A percentile compares a stretch with the other conserved stretches of the same genome.
Conservation (phyloP, 1,139 yeast genomes). For the Geotrichum restrictum region DNA sequence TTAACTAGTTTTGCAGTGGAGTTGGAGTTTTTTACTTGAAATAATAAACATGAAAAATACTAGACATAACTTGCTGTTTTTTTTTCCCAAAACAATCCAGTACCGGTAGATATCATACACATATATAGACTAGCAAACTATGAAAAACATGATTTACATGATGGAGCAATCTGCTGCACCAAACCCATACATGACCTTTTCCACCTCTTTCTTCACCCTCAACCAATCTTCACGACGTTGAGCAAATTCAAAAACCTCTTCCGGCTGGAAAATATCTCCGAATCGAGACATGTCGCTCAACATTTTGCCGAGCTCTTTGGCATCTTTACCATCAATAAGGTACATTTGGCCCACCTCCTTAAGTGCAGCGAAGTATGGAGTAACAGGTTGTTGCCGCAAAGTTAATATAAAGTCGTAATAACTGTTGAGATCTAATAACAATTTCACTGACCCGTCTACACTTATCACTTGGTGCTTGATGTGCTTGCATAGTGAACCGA, state of each 20-base stretch:
- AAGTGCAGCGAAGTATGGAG: conserved; percentile 74
- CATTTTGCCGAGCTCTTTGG: conserved; percentile 79
- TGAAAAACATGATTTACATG: conserved; percentile 43
- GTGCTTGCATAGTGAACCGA: conserved; percentile 69
- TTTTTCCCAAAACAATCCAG: neutral
- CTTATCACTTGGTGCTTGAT: conserved; percentile 59
- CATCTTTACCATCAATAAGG: conserved; percentile 67
- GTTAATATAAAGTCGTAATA: conserved; percentile 68
- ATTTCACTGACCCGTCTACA: conserved; percentile 73
- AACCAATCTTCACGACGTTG: conserved; percentile 87
- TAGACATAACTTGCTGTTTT: neutral
- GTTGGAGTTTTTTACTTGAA: too few relatives aligned
- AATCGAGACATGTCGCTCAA: conserved; percentile 81
- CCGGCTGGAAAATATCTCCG: conserved; percentile 86
- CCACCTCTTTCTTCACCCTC: conserved; percentile 70
- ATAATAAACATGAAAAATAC: neutral
- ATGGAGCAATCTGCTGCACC: conserved; percentile 52
- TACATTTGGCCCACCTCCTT: conserved; percentile 81
- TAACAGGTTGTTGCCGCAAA: conserved; percentile 62
- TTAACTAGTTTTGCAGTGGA: too few relatives aligned
- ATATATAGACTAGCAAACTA: conserved; percentile 11
- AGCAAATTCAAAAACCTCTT: conserved; percentile 88
- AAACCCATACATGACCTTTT: conserved; percentile 90
- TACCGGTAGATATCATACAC: neutral
- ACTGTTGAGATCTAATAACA: conserved; percentile 56